Conservation (phyloP, 371 early-diverging fungal genomes). For the Polyrhizophydium stewartii region DNA sequence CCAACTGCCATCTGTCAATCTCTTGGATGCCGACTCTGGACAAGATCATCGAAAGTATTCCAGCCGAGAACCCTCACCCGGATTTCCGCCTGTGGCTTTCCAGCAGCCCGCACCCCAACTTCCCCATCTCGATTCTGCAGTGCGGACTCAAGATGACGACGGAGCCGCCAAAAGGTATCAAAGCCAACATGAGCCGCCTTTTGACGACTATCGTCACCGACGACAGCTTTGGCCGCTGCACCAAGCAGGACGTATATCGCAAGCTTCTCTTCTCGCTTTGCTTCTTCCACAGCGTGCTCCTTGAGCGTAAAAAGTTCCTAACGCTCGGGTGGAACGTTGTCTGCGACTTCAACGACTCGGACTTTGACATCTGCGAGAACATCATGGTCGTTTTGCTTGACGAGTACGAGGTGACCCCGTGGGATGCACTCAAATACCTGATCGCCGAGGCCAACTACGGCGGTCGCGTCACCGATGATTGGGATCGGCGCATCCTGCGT, state of each 20-base stretch:
- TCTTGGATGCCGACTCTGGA: slow-evolving; percentile 52
- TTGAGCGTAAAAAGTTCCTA: slow-evolving; percentile 50
- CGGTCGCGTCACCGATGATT: slow-evolving; percentile 52
- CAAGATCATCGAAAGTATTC: slow-evolving; percentile 47
- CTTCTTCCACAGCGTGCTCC: slow-evolving; percentile 46
- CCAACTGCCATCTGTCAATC: slow-evolving; percentile 53
- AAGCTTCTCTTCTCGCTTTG: slow-evolving; percentile 45
- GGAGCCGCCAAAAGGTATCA: slow-evolving; percentile 54
- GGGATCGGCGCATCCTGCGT: slow-evolving; percentile 42
- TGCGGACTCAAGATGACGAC: slow-evolving; percentile 54
- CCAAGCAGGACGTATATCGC: slow-evolving; percentile 35
- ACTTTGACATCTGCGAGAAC: slow-evolving; percentile 49
- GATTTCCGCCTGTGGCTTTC: slow-evolving; percentile 55
- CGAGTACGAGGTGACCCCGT: slow-evolving; percentile 45
- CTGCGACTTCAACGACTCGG: slow-evolving; percentile 55
- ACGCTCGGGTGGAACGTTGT: slow-evolving; percentile 55
- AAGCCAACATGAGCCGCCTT: slow-evolving; percentile 41
- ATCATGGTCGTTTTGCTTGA: slow-evolving; percentile 44
- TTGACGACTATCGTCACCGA: slow-evolving; percentile 38
- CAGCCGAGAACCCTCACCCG: slow-evolving; percentile 37
- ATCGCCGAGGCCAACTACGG: slow-evolving; percentile 56
- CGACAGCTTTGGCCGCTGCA: slow-evolving; percentile 32
- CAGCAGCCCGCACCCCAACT: slow-evolving; percentile 44
- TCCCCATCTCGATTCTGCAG: slow-evolving; percentile 52
- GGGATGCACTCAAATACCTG: slow-evolving; percentile 50